A percentile compares a stretch with the other conserved stretches of the same genome.
Evolutionary conservation across 2,329 filamentous ascomycete genomes (phyloP).

Genomic region (Pyricularia sp.): DNA sequence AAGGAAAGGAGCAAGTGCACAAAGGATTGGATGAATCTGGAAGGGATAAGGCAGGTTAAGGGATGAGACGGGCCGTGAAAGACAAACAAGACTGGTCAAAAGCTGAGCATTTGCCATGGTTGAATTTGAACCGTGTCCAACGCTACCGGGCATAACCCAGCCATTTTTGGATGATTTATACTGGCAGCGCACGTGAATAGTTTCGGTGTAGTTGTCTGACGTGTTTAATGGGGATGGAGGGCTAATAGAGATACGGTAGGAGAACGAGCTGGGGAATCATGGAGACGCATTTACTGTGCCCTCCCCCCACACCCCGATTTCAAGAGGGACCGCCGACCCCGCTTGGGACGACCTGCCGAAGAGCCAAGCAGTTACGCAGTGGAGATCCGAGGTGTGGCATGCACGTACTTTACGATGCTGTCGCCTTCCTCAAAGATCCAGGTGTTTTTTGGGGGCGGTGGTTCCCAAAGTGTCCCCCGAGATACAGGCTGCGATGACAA

Average conservation of each 20-base stretch:
- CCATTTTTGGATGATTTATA: background rate
- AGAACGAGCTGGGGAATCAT: background rate
- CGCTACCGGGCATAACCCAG: background rate
- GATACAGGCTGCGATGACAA: background rate
- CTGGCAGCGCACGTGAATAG: background rate
- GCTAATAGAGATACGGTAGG: background rate
- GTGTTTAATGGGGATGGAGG: background rate
- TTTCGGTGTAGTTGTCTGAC: background rate
- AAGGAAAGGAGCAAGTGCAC: background rate
- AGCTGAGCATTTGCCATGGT: background rate
- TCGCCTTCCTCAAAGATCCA: background rate
- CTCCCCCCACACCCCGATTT: background rate
- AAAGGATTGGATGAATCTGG: background rate
- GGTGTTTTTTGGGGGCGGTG: background rate
- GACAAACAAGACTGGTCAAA: background rate
- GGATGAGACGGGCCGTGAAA: background rate
- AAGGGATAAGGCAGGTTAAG: background rate
- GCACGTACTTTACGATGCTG: background rate
- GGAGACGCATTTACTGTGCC: background rate
- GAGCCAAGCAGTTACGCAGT: background rate
- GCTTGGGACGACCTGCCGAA: background rate
- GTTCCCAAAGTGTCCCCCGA: background rate
- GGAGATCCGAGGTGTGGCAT: background rate
- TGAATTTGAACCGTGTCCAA: background rate
- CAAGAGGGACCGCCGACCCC: background rate